Percentiles rank a stretch among this genome's conserved stretches.
Evolutionary conservation across 1,284 basidiomycete genomes (phyloP).

Genomic region (Rhodotorula sp.): DNA sequence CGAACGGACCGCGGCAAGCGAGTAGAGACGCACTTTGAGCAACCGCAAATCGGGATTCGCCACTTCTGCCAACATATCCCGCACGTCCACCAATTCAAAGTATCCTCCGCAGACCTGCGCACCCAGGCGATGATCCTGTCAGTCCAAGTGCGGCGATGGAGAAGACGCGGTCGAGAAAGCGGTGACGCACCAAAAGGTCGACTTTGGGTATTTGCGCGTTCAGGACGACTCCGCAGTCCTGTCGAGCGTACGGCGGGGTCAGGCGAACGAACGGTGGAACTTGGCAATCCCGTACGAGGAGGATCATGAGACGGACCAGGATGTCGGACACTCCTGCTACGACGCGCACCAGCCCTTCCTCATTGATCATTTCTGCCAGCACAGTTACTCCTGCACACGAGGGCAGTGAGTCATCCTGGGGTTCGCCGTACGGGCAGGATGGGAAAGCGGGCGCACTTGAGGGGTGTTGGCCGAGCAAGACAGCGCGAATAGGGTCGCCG

Average conservation of each 20-base stretch:
- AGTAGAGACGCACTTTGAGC: slow-evolving; percentile 15
- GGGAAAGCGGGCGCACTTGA: slow-evolving; percentile 2
- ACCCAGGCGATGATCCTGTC: no score
- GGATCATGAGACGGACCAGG: slow-evolving; percentile 9
- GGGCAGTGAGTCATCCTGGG: no score
- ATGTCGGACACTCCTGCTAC: slow-evolving; percentile 19
- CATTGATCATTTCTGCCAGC: slow-evolving; percentile 14
- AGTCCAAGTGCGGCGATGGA: no score
- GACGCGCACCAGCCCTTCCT: neutral
- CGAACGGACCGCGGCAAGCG: no score
- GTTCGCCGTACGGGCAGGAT: no score
- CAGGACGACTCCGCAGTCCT: slow-evolving; percentile 29
- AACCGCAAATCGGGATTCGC: slow-evolving; percentile 1
- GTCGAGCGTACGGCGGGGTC: no score
- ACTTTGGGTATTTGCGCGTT: slow-evolving; percentile 23
- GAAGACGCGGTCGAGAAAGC: neutral
- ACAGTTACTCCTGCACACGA: slow-evolving; percentile 6
- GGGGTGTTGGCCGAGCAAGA: slow-evolving; percentile 25
- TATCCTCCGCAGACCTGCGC: slow-evolving; percentile 26
- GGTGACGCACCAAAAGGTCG: slow-evolving; percentile 18
- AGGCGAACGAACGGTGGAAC: neutral
- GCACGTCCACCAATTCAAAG: slow-evolving; percentile 26
- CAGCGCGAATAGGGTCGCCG: neutral
- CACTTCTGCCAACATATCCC: slow-evolving; percentile 23
- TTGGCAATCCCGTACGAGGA: neutral